Conservation (phyloP, 768 basidiomycete species). For the Lyophyllum semitale region DNA sequence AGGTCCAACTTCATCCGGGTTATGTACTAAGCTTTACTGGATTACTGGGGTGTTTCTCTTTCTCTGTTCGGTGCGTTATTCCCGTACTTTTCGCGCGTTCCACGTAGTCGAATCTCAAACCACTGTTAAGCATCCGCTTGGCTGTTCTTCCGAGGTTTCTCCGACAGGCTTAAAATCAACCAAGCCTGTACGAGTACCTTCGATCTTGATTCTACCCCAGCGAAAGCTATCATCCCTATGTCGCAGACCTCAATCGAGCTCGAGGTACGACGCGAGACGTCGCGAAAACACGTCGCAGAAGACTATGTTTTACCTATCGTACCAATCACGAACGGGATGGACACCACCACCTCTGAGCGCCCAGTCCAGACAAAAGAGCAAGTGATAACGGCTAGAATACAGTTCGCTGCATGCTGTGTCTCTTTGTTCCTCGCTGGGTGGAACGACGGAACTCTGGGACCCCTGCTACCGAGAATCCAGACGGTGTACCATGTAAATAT, state of each 20-base stretch:
- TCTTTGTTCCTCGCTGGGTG: conserved; percentile 67
- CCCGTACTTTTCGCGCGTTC: not conserved
- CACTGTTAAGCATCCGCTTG: not conserved
- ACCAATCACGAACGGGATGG: not conserved
- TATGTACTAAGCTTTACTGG: too few relatives aligned
- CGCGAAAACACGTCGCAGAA: conserved; percentile 12
- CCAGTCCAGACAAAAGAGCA: conserved; percentile 23
- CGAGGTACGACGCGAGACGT: conserved; percentile 5
- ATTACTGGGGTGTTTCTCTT: not conserved
- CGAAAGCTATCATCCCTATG: conserved; percentile 4
- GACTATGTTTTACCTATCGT: conserved; percentile 1
- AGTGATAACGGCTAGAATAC: conserved; percentile 33
- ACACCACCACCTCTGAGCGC: not conserved
- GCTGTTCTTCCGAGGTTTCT: conserved; percentile 3
- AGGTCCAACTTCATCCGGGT: not conserved
- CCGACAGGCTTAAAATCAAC: not conserved
- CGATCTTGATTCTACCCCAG: not conserved
- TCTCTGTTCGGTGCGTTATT: not conserved
- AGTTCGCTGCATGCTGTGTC: conserved; percentile 58
- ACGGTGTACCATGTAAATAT: conserved; percentile 49
- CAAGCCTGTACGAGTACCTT: not conserved
- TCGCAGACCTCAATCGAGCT: conserved; percentile 6
- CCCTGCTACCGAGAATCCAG: conserved; percentile 74
- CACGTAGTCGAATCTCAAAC: not conserved
- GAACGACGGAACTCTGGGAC: conserved; percentile 78